Evolutionary conservation across 305 asterid species (phyloP).

Genomic region (Fraxinus platypoda): DNA sequence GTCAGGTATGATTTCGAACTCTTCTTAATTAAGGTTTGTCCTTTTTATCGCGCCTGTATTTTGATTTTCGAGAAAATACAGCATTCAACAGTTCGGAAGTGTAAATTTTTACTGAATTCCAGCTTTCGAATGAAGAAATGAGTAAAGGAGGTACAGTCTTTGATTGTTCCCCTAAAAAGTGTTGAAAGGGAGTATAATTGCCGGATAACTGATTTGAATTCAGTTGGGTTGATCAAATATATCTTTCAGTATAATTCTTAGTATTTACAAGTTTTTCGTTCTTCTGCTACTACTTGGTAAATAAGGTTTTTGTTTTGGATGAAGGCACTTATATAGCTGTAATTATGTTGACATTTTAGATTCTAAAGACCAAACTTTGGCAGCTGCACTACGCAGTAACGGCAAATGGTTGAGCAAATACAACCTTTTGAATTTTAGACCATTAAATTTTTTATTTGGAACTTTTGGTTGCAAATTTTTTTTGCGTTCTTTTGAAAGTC

Average conservation of each 20-base stretch:
- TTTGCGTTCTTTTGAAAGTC: neutral
- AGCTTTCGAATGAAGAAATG: neutral
- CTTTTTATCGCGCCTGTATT: neutral
- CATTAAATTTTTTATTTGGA: neutral
- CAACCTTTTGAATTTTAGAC: neutral
- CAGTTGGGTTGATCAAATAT: neutral
- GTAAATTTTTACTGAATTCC: neutral
- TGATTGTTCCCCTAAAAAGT: neutral
- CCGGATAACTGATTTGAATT: neutral
- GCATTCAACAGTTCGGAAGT: neutral
- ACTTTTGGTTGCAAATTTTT: neutral
- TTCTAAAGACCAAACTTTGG: neutral
- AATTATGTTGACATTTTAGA: neutral
- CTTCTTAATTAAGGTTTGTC: neutral
- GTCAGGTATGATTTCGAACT: conserved; percentile 45
- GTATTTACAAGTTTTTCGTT: neutral
- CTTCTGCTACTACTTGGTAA: neutral
- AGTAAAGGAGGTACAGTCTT: neutral
- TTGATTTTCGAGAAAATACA: neutral
- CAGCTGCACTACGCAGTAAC: neutral
- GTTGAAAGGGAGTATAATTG: neutral
- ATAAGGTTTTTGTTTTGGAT: neutral
- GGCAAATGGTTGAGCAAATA: neutral
- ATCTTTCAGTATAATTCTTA: neutral
- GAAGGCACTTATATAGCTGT: neutral